Percentiles rank a stretch among this genome's conserved stretches.
phyloP scores from a whole-genome alignment of 2,329 filamentous ascomycete species.

The Rutstroemia sp. region DNA sequence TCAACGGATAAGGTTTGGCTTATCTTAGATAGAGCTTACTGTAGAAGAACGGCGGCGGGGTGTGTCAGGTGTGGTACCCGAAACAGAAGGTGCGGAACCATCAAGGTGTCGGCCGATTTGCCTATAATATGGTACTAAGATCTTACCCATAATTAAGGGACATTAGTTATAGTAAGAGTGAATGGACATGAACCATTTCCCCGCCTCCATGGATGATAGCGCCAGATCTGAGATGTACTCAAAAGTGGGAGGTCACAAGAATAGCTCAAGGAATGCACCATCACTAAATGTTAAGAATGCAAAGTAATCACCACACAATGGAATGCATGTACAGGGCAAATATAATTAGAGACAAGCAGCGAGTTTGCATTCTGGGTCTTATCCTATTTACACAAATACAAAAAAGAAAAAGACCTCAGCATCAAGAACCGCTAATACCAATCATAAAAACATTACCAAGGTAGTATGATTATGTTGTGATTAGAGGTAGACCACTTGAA shows the following conservation, averaged over 20 bases:
- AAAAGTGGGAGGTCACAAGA: no score
- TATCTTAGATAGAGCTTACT: background rate
- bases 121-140: no score
- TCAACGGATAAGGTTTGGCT: background rate
- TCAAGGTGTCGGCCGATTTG: background rate
- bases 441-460: constrained; percentile 1
- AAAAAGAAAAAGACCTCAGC: constrained; percentile 5
- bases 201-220: background rate
- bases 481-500: constrained; percentile 2
- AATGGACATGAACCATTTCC: background rate
- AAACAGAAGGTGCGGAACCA: background rate
- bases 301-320: background rate
- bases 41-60: background rate
- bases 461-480: background rate
- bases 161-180: no score
- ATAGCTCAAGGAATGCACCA: no score
- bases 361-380: constrained; percentile 9
- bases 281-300: background rate
- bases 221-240: no score
- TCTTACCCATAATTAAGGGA: no score
- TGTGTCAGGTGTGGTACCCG: background rate
- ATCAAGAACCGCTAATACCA: constrained; percentile 6
- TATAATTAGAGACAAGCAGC: constrained; percentile 2
- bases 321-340: background rate
- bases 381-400: constrained; percentile 14